These are phyloP conservation scores for Diaporthe humulicola DNA, from an alignment of 2,329 filamentous ascomycete genomes.

Conservation along the genomic window DNA sequence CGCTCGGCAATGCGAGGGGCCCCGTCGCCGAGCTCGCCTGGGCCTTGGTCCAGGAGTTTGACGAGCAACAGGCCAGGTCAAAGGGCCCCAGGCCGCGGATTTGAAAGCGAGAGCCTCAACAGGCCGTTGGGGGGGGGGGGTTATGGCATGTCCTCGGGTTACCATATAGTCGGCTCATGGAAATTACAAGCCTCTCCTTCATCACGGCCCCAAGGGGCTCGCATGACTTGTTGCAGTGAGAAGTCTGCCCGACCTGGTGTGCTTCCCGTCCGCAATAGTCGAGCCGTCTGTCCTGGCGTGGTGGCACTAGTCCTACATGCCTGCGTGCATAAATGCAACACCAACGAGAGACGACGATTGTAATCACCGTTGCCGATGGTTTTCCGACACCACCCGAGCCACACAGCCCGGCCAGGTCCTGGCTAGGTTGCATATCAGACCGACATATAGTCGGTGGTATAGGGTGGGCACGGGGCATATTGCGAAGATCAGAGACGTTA, in stretches of 20 bases:
- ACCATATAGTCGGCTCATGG: neutral
- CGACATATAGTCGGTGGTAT: too few relatives aligned
- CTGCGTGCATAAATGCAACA: neutral
- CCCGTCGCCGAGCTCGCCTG: conserved; percentile 85
- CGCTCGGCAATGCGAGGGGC: conserved; percentile 77
- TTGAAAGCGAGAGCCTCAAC: neutral
- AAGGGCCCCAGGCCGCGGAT: conserved; percentile 20
- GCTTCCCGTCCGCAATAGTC: neutral
- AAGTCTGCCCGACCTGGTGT: neutral
- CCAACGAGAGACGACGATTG: too few relatives aligned
- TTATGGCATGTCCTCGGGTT: too few relatives aligned
- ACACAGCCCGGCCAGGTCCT: neutral
- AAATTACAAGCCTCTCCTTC: neutral
- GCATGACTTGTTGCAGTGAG: neutral
- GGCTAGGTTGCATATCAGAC: neutral
- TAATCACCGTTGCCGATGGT: neutral
- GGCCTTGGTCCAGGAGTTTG: conserved; percentile 70
- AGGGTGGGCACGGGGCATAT: neutral
- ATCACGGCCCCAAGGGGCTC: neutral
- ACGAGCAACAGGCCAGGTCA: conserved; percentile 44
- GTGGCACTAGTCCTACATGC: neutral
- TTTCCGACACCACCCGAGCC: neutral
- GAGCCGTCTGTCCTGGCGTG: neutral
- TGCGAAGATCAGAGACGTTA: neutral
- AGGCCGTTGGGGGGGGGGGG: neutral